Evolutionary conservation across 1,139 yeast genomes (phyloP).

Genomic region (Scheffersomyces cryptocercus): DNA sequence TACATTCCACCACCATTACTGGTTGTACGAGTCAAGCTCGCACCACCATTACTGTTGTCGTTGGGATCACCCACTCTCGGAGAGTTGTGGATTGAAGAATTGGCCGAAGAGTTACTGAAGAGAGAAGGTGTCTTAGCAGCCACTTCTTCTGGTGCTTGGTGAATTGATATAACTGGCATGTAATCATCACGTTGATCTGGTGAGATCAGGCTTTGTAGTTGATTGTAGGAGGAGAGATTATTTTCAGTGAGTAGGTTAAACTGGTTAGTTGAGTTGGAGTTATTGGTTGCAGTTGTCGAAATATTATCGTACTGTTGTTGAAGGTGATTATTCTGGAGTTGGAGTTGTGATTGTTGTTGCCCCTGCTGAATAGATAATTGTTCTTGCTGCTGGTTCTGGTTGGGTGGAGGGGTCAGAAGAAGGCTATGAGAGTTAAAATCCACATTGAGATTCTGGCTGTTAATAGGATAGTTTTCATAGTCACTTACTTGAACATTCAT

Average conservation of each 20-base stretch:
- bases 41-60: conserved; percentile 2
- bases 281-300: not conserved
- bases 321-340: conserved; percentile 2
- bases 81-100: conserved; percentile 28
- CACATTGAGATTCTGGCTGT: not conserved
- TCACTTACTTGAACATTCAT: not conserved
- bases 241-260: conserved; percentile 28
- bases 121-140: conserved; percentile 46
- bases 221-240: conserved; percentile 21
- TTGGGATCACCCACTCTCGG: conserved; percentile 9
- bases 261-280: not conserved
- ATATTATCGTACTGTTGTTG: conserved; percentile 4
- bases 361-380: conserved; percentile 2
- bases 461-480: not conserved
- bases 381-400: conserved; percentile 7
- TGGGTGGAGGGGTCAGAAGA: conserved; percentile 7
- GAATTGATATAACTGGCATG: conserved; percentile 26
- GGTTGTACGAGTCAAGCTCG: not conserved
- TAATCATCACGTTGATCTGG: conserved; percentile 13
- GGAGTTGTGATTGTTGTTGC: conserved; percentile 11
- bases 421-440: not conserved
- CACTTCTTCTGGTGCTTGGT: conserved; percentile 34
- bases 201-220: conserved; percentile 9
- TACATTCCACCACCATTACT: not conserved
- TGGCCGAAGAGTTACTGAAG: conserved; percentile 43